Percentiles rank a stretch among this genome's conserved stretches.
Evolutionary conservation across 2,329 filamentous ascomycete genomes (phyloP).

Genomic region (Ophiostoma quercus): DNA sequence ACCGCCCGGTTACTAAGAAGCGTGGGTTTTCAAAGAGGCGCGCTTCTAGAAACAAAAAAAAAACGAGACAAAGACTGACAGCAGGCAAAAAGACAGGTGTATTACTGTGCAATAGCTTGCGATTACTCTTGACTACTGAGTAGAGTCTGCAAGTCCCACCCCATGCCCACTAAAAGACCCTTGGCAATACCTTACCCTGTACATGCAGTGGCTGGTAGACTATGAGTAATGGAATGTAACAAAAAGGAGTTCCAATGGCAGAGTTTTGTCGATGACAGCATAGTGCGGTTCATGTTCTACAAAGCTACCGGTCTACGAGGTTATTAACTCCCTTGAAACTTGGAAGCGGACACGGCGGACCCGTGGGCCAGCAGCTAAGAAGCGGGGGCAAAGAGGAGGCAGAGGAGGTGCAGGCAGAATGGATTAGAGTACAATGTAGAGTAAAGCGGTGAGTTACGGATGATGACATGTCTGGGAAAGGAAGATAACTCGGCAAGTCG

Average conservation of each 20-base stretch:
- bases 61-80: neutral
- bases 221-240: constrained; percentile 7
- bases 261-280: neutral
- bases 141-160: neutral
- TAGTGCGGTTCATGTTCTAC: neutral
- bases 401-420: neutral
- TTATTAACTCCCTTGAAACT: constrained; percentile 2
- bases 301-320: neutral
- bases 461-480: neutral
- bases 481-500: neutral
- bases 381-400: neutral
- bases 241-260: neutral
- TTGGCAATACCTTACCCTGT: constrained; percentile 13
- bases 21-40: neutral
- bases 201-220: constrained; percentile 9
- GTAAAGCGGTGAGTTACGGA: neutral
- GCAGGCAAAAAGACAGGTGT: neutral
- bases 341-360: constrained; percentile 7
- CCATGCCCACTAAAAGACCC: neutral
- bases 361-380: constrained; percentile 9
- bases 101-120: neutral
- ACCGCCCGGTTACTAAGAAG: neutral
- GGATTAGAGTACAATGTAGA: neutral
- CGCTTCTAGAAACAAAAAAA: neutral
- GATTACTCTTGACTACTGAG: no score